Conservation (phyloP, 2,329 filamentous ascomycete genomes). For the Stagonosporopsis tanaceti region DNA sequence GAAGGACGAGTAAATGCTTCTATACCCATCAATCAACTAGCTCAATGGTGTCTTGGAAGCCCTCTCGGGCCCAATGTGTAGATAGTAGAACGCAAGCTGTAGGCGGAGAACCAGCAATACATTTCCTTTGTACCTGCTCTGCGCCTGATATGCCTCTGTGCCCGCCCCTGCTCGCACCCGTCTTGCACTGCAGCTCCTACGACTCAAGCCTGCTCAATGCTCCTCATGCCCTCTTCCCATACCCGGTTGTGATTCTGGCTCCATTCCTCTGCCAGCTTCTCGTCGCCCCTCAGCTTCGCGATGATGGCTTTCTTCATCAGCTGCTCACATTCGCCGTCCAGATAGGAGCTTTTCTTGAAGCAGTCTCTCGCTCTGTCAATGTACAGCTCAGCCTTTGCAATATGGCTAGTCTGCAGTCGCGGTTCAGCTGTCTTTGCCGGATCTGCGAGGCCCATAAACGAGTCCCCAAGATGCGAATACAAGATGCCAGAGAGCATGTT, state of each 20-base stretch:
- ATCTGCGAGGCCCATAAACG: constrained; percentile 79
- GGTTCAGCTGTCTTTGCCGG: constrained; percentile 33
- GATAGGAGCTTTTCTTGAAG: constrained; percentile 72
- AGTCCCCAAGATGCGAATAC: constrained; percentile 77
- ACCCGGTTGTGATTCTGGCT: constrained; percentile 47
- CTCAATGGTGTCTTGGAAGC: constrained; percentile 12
- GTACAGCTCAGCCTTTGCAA: constrained; percentile 45
- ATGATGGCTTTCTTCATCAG: constrained; percentile 83
- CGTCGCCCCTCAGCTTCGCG: constrained; percentile 68
- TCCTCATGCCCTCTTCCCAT: constrained; percentile 41
- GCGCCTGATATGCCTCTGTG: constrained; percentile 4
- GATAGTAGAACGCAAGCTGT: constrained; percentile 36
- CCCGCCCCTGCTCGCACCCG: constrained; percentile 2
- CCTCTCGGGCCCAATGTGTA: constrained; percentile 31
- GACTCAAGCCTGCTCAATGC: constrained; percentile 18
- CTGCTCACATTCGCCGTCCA: constrained; percentile 76
- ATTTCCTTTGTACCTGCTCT: constrained; percentile 41
- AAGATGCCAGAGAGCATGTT: constrained; percentile 68
- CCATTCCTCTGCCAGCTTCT: constrained; percentile 48
- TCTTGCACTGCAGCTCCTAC: not conserved
- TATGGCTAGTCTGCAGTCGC: constrained; percentile 29
- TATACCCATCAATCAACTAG: constrained; percentile 13
- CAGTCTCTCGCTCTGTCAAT: constrained; percentile 48
- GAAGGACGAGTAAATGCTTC: constrained; percentile 68
- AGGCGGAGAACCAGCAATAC: constrained; percentile 38